Conservation (phyloP, 2,329 filamentous ascomycete genomes). For the Xylariaceae sp. region DNA sequence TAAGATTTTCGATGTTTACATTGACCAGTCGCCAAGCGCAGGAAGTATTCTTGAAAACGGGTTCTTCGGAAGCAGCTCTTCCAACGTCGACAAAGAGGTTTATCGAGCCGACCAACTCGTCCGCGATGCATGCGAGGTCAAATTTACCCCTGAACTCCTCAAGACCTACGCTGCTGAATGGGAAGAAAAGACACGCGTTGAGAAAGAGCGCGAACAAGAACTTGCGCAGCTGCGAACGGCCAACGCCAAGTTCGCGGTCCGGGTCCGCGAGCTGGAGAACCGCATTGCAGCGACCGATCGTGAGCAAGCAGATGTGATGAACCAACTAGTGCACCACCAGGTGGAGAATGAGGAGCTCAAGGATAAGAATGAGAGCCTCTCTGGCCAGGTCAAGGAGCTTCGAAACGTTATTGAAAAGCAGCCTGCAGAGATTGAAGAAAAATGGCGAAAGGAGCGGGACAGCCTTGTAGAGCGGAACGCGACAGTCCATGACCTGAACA, state of each 20-base stretch:
- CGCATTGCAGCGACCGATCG: conserved; percentile 83
- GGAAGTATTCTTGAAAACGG: conserved; percentile 91
- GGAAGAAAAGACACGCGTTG: conserved; percentile 82
- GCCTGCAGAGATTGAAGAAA: conserved; percentile 80
- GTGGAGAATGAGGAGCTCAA: conserved; percentile 87
- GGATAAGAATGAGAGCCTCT: conserved; percentile 86
- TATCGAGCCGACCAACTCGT: conserved; percentile 94
- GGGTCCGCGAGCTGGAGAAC: conserved; percentile 83
- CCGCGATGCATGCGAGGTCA: conserved; percentile 84
- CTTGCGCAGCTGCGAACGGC: conserved; percentile 68
- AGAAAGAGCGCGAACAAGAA: conserved; percentile 80
- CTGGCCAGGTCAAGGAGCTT: conserved; percentile 80
- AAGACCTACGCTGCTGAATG: conserved; percentile 81
- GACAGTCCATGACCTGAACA: conserved; percentile 92
- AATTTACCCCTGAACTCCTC: conserved; percentile 79
- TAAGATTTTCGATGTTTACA: conserved; percentile 92
- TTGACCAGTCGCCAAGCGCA: conserved; percentile 89
- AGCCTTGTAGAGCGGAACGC: conserved; percentile 88
- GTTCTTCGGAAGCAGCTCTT: conserved; percentile 91
- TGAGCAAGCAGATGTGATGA: conserved; percentile 88
- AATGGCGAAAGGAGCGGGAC: conserved; percentile 82
- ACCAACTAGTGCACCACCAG: conserved; percentile 86
- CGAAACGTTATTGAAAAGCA: conserved; percentile 85
- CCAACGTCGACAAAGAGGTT: conserved; percentile 89
- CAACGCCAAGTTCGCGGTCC: conserved; percentile 66